Conservation (phyloP, 768 basidiomycete genomes). For the Calocybe gangraenosa region DNA sequence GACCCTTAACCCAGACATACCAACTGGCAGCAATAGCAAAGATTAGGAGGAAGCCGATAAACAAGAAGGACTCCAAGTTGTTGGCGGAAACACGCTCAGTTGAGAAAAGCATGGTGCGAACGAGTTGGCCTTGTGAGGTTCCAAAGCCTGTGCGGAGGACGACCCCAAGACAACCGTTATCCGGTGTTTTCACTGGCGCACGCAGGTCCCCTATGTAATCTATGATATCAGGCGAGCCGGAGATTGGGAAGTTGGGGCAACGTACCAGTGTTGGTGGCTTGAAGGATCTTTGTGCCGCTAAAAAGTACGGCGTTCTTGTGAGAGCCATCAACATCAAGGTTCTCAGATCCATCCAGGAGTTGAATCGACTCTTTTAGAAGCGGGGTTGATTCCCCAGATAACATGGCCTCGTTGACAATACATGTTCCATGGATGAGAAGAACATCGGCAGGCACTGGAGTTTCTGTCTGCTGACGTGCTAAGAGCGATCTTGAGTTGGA, state of each 20-base stretch:
- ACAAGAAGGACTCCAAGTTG: slow-evolving; percentile 92
- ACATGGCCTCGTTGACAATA: slow-evolving; percentile 99
- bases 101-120: slow-evolving; percentile 98
- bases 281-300: slow-evolving; percentile 95
- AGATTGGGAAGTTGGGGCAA: not conserved
- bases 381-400: slow-evolving; percentile 97
- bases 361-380: slow-evolving; percentile 94
- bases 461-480: slow-evolving; percentile 75
- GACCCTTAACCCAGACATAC: slow-evolving; percentile 97
- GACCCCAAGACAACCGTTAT: slow-evolving; percentile 88
- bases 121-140: slow-evolving; percentile 94
- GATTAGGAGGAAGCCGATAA: slow-evolving; percentile 96
- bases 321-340: slow-evolving; percentile 77
- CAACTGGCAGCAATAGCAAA: slow-evolving; percentile 97
- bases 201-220: slow-evolving; percentile 27
- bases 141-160: slow-evolving; percentile 97
- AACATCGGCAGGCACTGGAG: slow-evolving; percentile 89
- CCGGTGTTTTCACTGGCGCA: slow-evolving; percentile 65
- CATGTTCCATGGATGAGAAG: slow-evolving; percentile 88
- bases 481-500: too few species aligned
- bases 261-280: slow-evolving; percentile 59
- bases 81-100: slow-evolving; percentile 96
- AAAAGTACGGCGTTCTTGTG: slow-evolving; percentile 91
- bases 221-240: too few species aligned
- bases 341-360: slow-evolving; percentile 68